phyloP scores from a whole-genome alignment of 441 rosid genomes.

The Geranium incanum region DNA sequence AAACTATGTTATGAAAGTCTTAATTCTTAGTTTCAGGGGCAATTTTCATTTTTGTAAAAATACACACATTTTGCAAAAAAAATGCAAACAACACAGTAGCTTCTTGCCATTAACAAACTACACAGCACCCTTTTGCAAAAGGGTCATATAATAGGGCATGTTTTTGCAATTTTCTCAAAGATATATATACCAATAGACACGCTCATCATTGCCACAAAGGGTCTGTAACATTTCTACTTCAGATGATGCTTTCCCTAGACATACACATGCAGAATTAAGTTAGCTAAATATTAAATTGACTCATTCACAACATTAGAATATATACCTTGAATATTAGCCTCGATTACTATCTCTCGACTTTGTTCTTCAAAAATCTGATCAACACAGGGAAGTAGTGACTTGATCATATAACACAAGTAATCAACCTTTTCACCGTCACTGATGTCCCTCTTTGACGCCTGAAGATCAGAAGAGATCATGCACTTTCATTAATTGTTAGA shows the following conservation, averaged over 20 bases:
- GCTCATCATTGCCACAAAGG: conserved; percentile 53
- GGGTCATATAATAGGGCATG: too few species aligned
- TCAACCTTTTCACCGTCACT: conserved; percentile 36
- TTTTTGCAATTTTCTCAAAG: too few species aligned
- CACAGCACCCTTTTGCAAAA: too few species aligned
- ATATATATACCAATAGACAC: conserved; percentile 60
- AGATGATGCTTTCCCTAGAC: conserved; percentile 30
- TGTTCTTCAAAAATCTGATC: conserved; percentile 46
- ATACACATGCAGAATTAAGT: background rate
- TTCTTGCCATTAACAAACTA: too few species aligned
- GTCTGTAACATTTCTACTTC: conserved; percentile 38
- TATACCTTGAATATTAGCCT: conserved; percentile 56
- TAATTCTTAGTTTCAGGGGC: too few species aligned
- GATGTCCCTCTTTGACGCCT: conserved; percentile 54
- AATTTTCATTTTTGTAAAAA: too few species aligned
- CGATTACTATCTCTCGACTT: conserved; percentile 40
- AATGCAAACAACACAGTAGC: too few species aligned
- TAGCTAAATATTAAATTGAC: background rate
- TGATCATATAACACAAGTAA: conserved; percentile 46
- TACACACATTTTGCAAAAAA: too few species aligned
- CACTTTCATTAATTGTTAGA: conserved; percentile 5
- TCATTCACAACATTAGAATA: conserved; percentile 9
- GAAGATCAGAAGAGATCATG: conserved; percentile 19
- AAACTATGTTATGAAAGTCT: too few species aligned
- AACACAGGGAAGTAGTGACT: conserved; percentile 56